A percentile compares a stretch with the other conserved stretches of the same genome.
Conservation (phyloP, 108 stramenopile species). For the Hondaea fermentalgiana region DNA sequence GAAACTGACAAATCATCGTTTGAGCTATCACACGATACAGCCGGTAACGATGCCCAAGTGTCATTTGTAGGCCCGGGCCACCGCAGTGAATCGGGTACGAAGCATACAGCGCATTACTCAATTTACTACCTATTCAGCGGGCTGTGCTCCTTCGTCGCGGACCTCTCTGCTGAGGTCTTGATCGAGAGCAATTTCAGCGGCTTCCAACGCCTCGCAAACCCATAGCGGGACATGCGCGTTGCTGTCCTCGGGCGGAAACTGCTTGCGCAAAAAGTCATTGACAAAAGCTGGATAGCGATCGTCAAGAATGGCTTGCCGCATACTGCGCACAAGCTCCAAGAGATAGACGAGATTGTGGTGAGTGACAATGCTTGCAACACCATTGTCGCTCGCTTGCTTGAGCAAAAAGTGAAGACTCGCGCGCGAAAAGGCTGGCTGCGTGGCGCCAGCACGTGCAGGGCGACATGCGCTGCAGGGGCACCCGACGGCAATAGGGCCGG, state of each 20-base stretch:
- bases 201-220: slow-evolving; percentile 69
- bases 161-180: neutral
- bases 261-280: slow-evolving; percentile 52
- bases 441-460: slow-evolving; percentile 20
- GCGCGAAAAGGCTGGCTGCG: slow-evolving; percentile 44
- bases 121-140: neutral
- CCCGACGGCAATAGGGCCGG: slow-evolving; percentile 53
- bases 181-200: slow-evolving; percentile 52
- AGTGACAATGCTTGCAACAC: slow-evolving; percentile 69
- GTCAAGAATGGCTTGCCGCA: slow-evolving; percentile 78
- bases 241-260: slow-evolving; percentile 47
- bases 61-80: too few species aligned
- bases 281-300: slow-evolving; percentile 64
- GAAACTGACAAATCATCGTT: neutral
- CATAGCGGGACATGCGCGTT: slow-evolving; percentile 62
- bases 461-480: slow-evolving; percentile 74
- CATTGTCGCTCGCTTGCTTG: slow-evolving; percentile 59
- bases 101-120: neutral
- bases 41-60: too few species aligned
- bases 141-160: neutral
- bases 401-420: slow-evolving; percentile 67
- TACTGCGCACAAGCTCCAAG: slow-evolving; percentile 68
- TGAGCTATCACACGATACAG: too few species aligned
- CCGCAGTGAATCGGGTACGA: neutral
- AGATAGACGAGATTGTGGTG: slow-evolving; percentile 91